Base-by-base conservation (phyloP, 176 grass and related monocot genomes). In the Alloteropsis semialata region DNA sequence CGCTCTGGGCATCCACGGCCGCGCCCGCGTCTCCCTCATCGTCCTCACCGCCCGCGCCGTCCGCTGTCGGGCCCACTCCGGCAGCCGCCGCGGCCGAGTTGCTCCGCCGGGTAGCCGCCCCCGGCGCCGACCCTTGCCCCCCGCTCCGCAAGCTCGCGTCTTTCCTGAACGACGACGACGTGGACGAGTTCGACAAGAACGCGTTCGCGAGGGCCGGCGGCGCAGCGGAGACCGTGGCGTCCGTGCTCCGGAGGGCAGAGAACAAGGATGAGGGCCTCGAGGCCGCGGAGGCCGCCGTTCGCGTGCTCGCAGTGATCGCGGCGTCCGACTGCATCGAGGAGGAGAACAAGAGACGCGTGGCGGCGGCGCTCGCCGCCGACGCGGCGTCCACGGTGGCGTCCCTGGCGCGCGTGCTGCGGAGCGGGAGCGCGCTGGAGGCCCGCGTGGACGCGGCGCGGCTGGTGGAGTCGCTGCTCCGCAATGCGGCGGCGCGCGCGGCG, bases 171-270 rank as follows among this genome's bases (percentile, higher is more conserved):
- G 81, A 84, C 49, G 87, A 89, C 28, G 87, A 93, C 57, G 87
- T 91, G 16, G 94, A 97, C 14, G 91, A 97, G 39, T 97, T 93
- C 54, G 89, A 87, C 77, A 97, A 89, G 87, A 93, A 93, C 68
- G 78, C 69, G 65, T 75, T 97, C 39, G 85, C 84, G 8, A 28
- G 72, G 75, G 66, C 87, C n/a, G 43, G 32, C n/a, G 78, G 77
- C 55, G 88, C 81, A 19, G 72, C 67, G 24, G 58, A 88, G 28
- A 86, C 84, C 1, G 14, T 97, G 25, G 71, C 77, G 30, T 76
- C 82, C 17, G 65, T 91, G 21, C 86, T 97, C 69, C 43, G 51
- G 33, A 19, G 63, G 60, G 71, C 70, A 32, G 41, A 22, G 11
- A 39, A 14, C 16, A 59, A 56, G 10, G 65, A 28, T 6, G 3